Evolutionary conservation across 441 rosid genomes (phyloP), one percentile per base, ranked within the genome.

Genomic region (Daphne laureola): DNA sequence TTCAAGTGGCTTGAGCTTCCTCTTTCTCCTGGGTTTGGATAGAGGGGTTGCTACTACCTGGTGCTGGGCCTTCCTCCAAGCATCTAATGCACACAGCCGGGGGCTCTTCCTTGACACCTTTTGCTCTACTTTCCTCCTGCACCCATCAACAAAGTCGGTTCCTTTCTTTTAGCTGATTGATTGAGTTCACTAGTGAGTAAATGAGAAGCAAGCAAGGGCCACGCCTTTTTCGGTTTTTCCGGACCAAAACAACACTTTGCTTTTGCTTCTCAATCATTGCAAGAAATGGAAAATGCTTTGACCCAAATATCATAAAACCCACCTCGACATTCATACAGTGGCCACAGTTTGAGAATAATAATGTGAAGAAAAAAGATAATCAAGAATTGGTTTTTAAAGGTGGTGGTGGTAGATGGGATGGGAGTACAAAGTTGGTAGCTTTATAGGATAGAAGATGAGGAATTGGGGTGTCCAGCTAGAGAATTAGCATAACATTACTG

Each of bases 111-210:
- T 73, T 31, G 38, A 31, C 11, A 31, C 11, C 38, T 31, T 31
- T 31, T 64, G 65, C 62, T 72, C 82, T 59, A 73, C 76, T 67
- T 68, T 71, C 75, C 67, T 70, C 67, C 59, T 65, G 31, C 63
- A 61, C 77, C 63, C 38, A 31, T 65, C 38, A 31, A 7, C 38
- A 31, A 7, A 31, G 38, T 31, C 11, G 38, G 6, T 31, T 31
- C 38, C 8, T 31, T 31, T 31, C 25, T 71, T 64, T 57, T 59
- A 60, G 11, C 25, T 12, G 5, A 21, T 25, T 12, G 4, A 21
- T 17, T n/a, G n/a, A n/a, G n/a, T n/a, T 26, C 51, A 31, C 14
- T 18, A 2, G 27, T 31, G 14, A 2, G 27, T 31, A 23, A 42
- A 23, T 31, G 12, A 14, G 17, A 14, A 18, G 14, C 3, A 57